These are phyloP conservation scores for Pythium graminicola DNA, from an alignment of 352 stramenopile genomes.

Conservation along the genomic window DNA sequence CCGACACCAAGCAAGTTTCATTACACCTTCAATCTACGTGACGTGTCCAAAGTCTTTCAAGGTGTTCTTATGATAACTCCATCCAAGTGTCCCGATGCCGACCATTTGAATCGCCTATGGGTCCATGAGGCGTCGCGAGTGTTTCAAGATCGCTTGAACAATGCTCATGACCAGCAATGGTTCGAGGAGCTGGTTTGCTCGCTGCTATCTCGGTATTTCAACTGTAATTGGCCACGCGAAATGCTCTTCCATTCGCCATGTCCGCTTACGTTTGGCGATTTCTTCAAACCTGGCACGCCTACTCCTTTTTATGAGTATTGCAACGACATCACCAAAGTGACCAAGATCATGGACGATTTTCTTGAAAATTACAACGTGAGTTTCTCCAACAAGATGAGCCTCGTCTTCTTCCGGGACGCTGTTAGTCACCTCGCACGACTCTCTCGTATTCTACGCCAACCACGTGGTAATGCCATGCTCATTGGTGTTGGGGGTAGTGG, in stretches of 20 bases:
- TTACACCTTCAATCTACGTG: constrained; percentile 94
- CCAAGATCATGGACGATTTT: constrained; percentile 86
- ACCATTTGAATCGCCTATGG: constrained; percentile 84
- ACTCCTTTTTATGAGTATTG: constrained; percentile 82
- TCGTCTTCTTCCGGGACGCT: constrained; percentile 85
- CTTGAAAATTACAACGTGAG: constrained; percentile 88
- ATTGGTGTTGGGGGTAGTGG: constrained; percentile 91
- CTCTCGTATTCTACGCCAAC: constrained; percentile 70
- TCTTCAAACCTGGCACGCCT: constrained; percentile 78
- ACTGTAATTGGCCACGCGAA: constrained; percentile 82
- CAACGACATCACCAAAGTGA: constrained; percentile 72
- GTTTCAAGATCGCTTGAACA: constrained; percentile 93
- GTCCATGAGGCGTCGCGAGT: constrained; percentile 92
- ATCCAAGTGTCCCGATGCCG: constrained; percentile 50
- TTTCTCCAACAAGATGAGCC: constrained; percentile 85
- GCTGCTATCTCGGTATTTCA: constrained; percentile 67
- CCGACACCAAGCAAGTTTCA: constrained; percentile 92
- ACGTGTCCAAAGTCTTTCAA: constrained; percentile 93
- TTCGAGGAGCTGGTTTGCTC: constrained; percentile 69
- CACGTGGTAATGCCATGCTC: constrained; percentile 86
- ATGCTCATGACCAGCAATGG: constrained; percentile 86
- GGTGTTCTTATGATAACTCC: constrained; percentile 84
- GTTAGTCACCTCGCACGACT: constrained; percentile 83
- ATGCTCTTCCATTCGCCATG: constrained; percentile 82
- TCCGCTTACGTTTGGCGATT: constrained; percentile 91